A percentile compares a stretch with the other conserved stretches of the same genome.
Evolutionary conservation across 202 grass and related monocot genomes (phyloP).

Genomic region (Setaria viridis): DNA sequence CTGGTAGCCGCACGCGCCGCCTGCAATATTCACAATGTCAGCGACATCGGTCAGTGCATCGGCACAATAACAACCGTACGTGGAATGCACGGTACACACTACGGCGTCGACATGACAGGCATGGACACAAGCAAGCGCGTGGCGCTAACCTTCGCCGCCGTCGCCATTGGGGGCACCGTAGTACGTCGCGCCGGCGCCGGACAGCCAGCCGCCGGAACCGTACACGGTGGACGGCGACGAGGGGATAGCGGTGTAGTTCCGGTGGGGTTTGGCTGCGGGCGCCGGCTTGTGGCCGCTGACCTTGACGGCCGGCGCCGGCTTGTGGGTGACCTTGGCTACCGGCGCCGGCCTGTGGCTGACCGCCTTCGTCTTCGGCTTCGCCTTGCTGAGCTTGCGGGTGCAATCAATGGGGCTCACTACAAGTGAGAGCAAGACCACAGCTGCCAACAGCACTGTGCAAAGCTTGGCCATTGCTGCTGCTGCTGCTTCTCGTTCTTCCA

Average conservation of each 20-base stretch:
- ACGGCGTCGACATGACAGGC: background rate
- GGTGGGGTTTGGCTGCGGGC: background rate
- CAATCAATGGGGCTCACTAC: slow-evolving; percentile 55
- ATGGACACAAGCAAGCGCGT: background rate
- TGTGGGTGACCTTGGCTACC: background rate
- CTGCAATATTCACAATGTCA: slow-evolving; percentile 26
- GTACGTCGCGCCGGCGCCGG: slow-evolving; percentile 67
- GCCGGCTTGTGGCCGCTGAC: background rate
- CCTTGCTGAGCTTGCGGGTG: slow-evolving; percentile 46
- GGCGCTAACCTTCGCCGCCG: slow-evolving; percentile 65
- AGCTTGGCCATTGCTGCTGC: slow-evolving; percentile 53
- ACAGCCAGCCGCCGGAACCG: slow-evolving; percentile 48
- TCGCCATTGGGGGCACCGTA: slow-evolving; percentile 73
- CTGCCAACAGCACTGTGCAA: slow-evolving; percentile 29
- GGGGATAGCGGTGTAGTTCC: slow-evolving; percentile 30
- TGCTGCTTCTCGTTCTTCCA: background rate
- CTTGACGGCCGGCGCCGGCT: background rate
- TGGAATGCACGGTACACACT: too few species aligned
- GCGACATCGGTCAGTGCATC: background rate
- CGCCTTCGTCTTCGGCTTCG: background rate
- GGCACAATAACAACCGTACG: too few species aligned
- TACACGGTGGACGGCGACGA: slow-evolving; percentile 20
- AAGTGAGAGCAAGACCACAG: slow-evolving; percentile 40
- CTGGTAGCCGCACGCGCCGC: slow-evolving; percentile 81
- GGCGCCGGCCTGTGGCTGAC: background rate